Evolutionary conservation across 441 rosid genomes (phyloP), one percentile per base, ranked within the genome.

Genomic region (Melastoma candidum): DNA sequence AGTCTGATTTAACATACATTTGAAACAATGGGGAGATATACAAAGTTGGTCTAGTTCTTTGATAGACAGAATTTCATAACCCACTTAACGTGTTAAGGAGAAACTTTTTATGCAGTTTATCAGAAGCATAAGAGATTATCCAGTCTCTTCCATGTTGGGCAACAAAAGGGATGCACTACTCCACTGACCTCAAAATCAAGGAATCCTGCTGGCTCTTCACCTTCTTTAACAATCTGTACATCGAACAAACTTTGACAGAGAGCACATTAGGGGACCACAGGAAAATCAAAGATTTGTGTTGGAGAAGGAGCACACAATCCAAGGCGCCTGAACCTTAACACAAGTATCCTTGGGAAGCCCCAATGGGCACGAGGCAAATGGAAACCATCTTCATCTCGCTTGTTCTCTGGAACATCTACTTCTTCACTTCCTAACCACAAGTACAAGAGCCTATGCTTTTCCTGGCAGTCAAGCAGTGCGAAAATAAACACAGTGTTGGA

Each of bases 371-470:
- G 67, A 68, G 82, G 77, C 73, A 85, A 64, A 70, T 65, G 57
- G 63, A 41, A 60, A 71, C 78, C 84, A 65, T 68, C 78, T 66
- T 76, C 74, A 51, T 74, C 72, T 84, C 83, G 75, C 74, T 83
- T 63, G 57, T 65, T 60, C 65, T 71, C 78, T 61, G 53, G 13
- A 64, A 63, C 69, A 48, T 56, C 80, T 46, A 25, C 29, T 48
- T 65, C 62, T 25, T 61, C 79, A 78, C 54, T 80, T 71, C 96
- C 98, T 62, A 85, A 64, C 98, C 98, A 92, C 67, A 92, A 68
- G 71, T 79, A 79, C 43, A 92, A 78, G 73, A 63, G 61, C 73
- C 76, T 72, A 70, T 59, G 61, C 60, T 68, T 60, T 57, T 62
- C 66, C 62, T 69, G 73, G 65, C 72, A 77, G 53, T 76, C 60